These are phyloP conservation scores for Lecanicillium sp. DNA, from an alignment of 2,329 filamentous ascomycete genomes.

Conservation along the genomic window DNA sequence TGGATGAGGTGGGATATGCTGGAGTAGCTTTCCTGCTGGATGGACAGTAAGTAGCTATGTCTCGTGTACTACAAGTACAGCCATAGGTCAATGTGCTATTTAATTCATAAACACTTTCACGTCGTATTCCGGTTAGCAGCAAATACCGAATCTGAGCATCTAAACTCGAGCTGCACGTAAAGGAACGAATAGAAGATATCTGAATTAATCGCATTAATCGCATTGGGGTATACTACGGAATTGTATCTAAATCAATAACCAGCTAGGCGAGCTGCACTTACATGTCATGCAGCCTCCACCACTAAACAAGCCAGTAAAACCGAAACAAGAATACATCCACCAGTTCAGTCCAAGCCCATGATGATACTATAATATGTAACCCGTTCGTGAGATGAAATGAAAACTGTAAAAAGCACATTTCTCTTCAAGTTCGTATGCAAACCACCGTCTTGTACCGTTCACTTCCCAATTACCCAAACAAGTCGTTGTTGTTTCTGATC, in stretches of 20 bases:
- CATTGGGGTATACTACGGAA: constrained; percentile 30
- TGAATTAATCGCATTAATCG: constrained; percentile 21
- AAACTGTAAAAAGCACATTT: no score
- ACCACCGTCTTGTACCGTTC: no score
- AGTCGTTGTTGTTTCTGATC: no score
- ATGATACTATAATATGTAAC: constrained; percentile 11
- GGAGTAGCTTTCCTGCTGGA: no score
- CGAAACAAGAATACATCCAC: constrained; percentile 14
- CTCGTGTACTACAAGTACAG: not conserved
- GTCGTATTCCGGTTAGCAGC: not conserved
- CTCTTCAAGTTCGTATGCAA: no score
- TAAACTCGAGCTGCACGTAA: no score
- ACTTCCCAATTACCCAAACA: no score
- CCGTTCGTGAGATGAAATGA: not conserved
- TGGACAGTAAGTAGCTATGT: not conserved
- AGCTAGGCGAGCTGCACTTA: constrained; percentile 9
- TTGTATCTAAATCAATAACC: constrained; percentile 25
- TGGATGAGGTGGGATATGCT: no score
- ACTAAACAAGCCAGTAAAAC: constrained; percentile 13
- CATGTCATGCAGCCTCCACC: constrained; percentile 8
- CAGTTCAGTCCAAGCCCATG: constrained; percentile 11
- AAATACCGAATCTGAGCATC: not conserved
- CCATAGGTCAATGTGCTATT: not conserved
- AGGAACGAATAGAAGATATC: no score
- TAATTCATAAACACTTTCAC: no score